phyloP scores from a whole-genome alignment of 352 stramenopile genomes.

The Pythium apleroticum region DNA sequence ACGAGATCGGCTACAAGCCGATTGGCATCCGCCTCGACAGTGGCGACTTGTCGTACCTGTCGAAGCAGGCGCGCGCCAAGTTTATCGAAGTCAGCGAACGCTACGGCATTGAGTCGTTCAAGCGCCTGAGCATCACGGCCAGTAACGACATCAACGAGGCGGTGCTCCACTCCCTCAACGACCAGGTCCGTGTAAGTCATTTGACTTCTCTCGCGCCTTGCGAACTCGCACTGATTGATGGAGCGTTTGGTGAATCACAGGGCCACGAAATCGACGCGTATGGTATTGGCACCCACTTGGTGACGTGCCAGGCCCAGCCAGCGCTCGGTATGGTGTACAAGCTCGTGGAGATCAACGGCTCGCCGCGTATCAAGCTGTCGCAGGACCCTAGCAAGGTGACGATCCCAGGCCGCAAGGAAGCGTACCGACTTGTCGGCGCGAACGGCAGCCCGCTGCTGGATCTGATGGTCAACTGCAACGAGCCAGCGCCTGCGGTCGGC shows the following conservation, averaged over 20 bases:
- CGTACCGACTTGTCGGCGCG: constrained; percentile 88
- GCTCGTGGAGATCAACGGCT: constrained; percentile 96
- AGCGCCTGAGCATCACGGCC: constrained; percentile 92
- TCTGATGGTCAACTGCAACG: constrained; percentile 87
- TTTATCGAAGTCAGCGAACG: constrained; percentile 54
- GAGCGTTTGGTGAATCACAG: constrained; percentile 30
- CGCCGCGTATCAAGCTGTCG: constrained; percentile 97
- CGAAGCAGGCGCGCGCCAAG: constrained; percentile 73
- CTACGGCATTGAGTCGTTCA: constrained; percentile 80
- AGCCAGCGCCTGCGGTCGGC: constrained; percentile 77
- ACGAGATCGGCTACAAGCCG: constrained; percentile 89
- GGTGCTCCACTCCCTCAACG: constrained; percentile 93
- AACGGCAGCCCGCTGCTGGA: constrained; percentile 90
- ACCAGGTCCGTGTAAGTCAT: constrained; percentile 66
- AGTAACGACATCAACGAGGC: constrained; percentile 99
- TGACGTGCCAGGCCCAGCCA: constrained; percentile 98
- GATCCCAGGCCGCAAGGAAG: constrained; percentile 88
- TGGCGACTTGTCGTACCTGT: constrained; percentile 98
- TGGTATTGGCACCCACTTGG: constrained; percentile 94
- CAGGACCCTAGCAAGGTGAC: constrained; percentile 97
- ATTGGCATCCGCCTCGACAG: constrained; percentile 96
- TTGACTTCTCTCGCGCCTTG: not conserved
- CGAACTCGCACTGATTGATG: constrained; percentile 9
- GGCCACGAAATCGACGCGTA: constrained; percentile 96
- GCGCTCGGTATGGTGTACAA: constrained; percentile 99